Conservation (phyloP, 345 rosid species). For the Cardamine resedifolia region DNA sequence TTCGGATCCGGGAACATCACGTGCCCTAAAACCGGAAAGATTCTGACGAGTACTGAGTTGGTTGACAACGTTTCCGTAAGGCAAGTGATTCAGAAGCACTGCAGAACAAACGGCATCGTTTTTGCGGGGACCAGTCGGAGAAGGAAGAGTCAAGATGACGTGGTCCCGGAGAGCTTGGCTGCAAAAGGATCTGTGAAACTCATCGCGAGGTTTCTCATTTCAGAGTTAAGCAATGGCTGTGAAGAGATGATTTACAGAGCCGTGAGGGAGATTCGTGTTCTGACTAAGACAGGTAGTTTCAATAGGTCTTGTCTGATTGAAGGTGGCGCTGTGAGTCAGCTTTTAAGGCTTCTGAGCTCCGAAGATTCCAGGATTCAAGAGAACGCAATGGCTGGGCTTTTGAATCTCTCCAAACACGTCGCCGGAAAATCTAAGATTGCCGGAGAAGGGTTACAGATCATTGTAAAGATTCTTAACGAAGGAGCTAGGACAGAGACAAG, state of each 20-base stretch:
- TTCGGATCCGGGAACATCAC: slow-evolving; percentile 62
- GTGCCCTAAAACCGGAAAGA: slow-evolving; percentile 89
- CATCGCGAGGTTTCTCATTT: slow-evolving; percentile 52
- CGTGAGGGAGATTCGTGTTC: slow-evolving; percentile 63
- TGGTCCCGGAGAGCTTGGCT: slow-evolving; percentile 52
- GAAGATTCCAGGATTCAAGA: slow-evolving; percentile 47
- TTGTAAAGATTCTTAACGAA: slow-evolving; percentile 52
- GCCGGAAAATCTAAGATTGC: slow-evolving; percentile 54
- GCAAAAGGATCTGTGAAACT: slow-evolving; percentile 50
- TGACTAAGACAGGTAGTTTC: slow-evolving; percentile 59
- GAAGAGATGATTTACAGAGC: slow-evolving; percentile 59
- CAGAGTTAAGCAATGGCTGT: slow-evolving; percentile 56
- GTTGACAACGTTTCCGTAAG: slow-evolving; percentile 59
- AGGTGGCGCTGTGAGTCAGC: slow-evolving; percentile 58
- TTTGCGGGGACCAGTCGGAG: slow-evolving; percentile 38
- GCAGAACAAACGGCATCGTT: slow-evolving; percentile 49
- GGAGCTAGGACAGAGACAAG: slow-evolving; percentile 62
- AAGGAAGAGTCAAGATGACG: slow-evolving; percentile 48
- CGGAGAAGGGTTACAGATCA: slow-evolving; percentile 55
- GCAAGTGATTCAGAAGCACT: slow-evolving; percentile 61
- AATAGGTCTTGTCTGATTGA: slow-evolving; percentile 62
- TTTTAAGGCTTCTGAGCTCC: slow-evolving; percentile 46
- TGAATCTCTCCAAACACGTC: slow-evolving; percentile 65
- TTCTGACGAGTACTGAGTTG: slow-evolving; percentile 48
- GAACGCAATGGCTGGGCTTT: slow-evolving; percentile 57